Conservation (phyloP, 2,329 filamentous ascomycete species). For the Pseudophaeomoniella oleicola region DNA sequence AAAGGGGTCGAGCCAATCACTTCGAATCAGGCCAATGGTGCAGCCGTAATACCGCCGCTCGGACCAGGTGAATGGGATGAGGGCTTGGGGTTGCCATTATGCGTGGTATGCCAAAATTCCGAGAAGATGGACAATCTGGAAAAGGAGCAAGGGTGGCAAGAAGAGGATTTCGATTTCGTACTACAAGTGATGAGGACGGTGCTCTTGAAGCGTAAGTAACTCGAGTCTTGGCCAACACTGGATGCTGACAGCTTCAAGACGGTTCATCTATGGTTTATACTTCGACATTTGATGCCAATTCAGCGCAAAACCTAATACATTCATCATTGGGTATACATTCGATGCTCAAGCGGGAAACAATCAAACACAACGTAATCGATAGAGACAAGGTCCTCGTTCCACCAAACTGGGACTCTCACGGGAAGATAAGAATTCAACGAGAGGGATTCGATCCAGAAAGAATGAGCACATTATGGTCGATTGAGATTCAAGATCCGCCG, state of each 20-base stretch:
- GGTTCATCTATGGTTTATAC: slow-evolving; percentile 78
- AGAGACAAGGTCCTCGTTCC: slow-evolving; percentile 89
- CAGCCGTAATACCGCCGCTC: slow-evolving; percentile 33
- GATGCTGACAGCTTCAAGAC: slow-evolving; percentile 34
- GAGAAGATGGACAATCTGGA: slow-evolving; percentile 86
- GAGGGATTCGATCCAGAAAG: slow-evolving; percentile 87
- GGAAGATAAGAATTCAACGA: slow-evolving; percentile 82
- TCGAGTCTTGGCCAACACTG: slow-evolving; percentile 9
- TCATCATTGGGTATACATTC: slow-evolving; percentile 78
- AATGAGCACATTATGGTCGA: slow-evolving; percentile 70
- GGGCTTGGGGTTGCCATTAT: slow-evolving; percentile 69
- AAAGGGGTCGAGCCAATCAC: slow-evolving; percentile 44
- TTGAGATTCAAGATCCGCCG: slow-evolving; percentile 54
- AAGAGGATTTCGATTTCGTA: slow-evolving; percentile 92
- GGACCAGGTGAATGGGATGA: slow-evolving; percentile 92
- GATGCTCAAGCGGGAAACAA: slow-evolving; percentile 58
- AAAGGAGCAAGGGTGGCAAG: slow-evolving; percentile 82
- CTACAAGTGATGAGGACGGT: slow-evolving; percentile 85
- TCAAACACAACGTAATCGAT: slow-evolving; percentile 86
- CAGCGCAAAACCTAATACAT: slow-evolving; percentile 66
- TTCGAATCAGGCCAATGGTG: slow-evolving; percentile 34
- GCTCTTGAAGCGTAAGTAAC: slow-evolving; percentile 60
- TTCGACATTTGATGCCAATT: slow-evolving; percentile 59
- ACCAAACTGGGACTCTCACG: slow-evolving; percentile 97
- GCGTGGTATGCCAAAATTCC: slow-evolving; percentile 84